A percentile compares a stretch with the other conserved stretches of the same genome.
Evolutionary conservation across 495 filamentous ascomycete genomes (phyloP).

Genomic region (Hypoxylon fragiforme): DNA sequence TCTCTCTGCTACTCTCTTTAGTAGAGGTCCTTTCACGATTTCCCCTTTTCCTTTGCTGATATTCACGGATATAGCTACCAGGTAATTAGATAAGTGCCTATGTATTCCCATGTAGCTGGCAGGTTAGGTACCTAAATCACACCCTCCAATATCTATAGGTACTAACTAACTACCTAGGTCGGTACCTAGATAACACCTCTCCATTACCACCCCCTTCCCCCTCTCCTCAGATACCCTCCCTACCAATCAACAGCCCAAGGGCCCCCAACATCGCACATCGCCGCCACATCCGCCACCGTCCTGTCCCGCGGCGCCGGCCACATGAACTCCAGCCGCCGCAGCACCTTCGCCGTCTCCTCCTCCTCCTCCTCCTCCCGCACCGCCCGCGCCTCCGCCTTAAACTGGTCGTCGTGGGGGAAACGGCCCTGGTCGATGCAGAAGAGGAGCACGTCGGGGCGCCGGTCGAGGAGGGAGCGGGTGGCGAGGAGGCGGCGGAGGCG

Average conservation of each 20-base stretch:
- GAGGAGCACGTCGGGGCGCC: constrained; percentile 4
- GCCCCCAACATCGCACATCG: not conserved
- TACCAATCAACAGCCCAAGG: not conserved
- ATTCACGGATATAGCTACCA: too few relatives aligned
- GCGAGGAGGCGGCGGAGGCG: not conserved
- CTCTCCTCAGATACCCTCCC: too few relatives aligned
- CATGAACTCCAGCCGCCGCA: constrained; percentile 1
- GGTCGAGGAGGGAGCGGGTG: not conserved
- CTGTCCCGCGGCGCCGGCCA: too few relatives aligned
- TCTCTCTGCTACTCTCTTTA: too few relatives aligned
- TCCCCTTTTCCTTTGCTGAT: too few relatives aligned
- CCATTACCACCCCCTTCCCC: not conserved
- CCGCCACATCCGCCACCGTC: not conserved
- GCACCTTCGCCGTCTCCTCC: not conserved
- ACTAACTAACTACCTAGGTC: too few relatives aligned
- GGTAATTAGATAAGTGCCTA: too few relatives aligned
- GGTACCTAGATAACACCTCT: not conserved
- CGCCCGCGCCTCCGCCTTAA: constrained; percentile 1
- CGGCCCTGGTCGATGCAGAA: constrained; percentile 2
- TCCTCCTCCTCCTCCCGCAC: not conserved
- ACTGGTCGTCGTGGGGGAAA: constrained; percentile 8
- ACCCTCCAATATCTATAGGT: too few relatives aligned
- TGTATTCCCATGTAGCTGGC: too few relatives aligned
- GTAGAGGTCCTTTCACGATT: too few relatives aligned
- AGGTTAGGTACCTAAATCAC: too few relatives aligned